Evolutionary conservation across 164 flowering plant genomes (phyloP).

Genomic region (Vitis rupestris): DNA sequence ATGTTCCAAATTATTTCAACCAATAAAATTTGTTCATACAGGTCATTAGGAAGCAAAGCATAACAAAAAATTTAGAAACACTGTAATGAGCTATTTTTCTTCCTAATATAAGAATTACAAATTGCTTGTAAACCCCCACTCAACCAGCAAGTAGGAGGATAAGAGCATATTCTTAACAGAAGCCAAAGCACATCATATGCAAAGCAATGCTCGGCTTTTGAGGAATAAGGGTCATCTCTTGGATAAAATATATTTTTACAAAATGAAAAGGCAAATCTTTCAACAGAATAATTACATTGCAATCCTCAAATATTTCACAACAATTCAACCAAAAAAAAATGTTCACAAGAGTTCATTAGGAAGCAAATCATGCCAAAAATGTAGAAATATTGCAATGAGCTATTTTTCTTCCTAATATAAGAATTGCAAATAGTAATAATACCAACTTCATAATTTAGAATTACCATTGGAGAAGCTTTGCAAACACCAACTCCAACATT

Average conservation of each 20-base stretch:
- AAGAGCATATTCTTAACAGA: no score
- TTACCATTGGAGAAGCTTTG: conserved; percentile 26
- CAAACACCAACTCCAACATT: conserved; percentile 16
- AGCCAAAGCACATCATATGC: no score
- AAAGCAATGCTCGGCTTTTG: no score
- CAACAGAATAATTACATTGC: not conserved
- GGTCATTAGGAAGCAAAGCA: no score
- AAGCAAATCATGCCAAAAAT: not conserved
- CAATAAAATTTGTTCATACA: no score
- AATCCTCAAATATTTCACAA: not conserved
- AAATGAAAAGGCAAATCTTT: not conserved
- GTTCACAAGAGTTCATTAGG: no score
- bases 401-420: not conserved
- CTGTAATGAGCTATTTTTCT: no score
- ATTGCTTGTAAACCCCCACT: no score
- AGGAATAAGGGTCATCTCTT: not conserved
- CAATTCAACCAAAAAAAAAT: not conserved
- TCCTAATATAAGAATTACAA: no score
- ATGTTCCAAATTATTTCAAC: no score
- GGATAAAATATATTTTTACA: not conserved
- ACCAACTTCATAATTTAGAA: not conserved
- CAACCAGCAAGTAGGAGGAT: no score
- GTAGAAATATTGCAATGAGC: not conserved
- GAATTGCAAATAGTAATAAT: not conserved
- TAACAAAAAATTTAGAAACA: no score